Conservation (phyloP, 2,329 filamentous ascomycete genomes). For the Cytospora mali region DNA sequence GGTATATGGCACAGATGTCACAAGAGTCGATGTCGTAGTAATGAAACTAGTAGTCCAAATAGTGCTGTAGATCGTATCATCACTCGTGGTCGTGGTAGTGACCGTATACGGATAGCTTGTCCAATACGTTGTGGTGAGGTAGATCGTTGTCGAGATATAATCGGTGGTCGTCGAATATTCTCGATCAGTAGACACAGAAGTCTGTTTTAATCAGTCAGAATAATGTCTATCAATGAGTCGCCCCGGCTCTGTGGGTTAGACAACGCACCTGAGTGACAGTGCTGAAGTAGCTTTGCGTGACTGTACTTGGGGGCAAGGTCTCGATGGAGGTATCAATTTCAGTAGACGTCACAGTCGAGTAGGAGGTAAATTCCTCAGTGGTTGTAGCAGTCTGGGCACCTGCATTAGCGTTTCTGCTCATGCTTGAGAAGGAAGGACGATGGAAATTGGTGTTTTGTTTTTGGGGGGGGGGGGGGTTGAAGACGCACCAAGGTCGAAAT, state of each 20-base stretch:
- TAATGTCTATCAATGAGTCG: background rate
- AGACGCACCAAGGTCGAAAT: background rate
- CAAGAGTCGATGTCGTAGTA: background rate
- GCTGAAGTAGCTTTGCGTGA: too few species aligned
- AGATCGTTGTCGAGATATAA: slow-evolving; percentile 1
- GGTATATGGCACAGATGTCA: slow-evolving; percentile 10
- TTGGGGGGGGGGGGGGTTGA: background rate
- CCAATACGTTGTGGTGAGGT: slow-evolving; percentile 8
- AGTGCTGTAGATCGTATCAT: slow-evolving; percentile 1
- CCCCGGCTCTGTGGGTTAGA: background rate
- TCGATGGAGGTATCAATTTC: background rate
- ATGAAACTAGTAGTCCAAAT: slow-evolving; percentile 5
- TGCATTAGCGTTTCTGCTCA: background rate
- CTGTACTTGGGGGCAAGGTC: background rate
- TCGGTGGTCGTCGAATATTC: slow-evolving; percentile 1
- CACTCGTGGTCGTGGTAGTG: background rate
- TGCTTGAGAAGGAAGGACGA: background rate
- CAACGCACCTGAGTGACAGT: background rate
- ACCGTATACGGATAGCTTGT: slow-evolving; percentile 9
- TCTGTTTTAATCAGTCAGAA: background rate
- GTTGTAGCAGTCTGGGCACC: background rate
- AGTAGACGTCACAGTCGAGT: background rate
- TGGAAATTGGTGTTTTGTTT: too few species aligned
- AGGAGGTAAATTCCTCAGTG: background rate
- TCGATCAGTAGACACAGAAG: background rate